A percentile compares a stretch with the other conserved stretches of the same genome.
Evolutionary conservation across 108 stramenopile genomes (phyloP).

Genomic region (Cyclostephanos invisitatus): DNA sequence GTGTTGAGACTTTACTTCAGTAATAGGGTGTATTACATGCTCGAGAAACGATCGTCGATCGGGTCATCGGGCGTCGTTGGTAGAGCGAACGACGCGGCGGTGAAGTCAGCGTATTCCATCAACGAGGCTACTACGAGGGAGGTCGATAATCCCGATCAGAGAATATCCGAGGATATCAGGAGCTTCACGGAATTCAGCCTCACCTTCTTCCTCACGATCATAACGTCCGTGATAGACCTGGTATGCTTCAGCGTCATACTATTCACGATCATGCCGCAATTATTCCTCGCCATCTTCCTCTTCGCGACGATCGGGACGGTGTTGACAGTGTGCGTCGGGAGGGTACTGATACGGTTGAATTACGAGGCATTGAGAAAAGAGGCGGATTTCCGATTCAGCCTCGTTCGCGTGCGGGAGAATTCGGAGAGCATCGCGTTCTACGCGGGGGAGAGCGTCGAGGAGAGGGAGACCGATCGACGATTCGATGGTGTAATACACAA

Average conservation of each 20-base stretch:
- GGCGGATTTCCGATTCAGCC: conserved; percentile 73
- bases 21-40: conserved; percentile 61
- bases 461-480: conserved; percentile 48
- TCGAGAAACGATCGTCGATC: conserved; percentile 37
- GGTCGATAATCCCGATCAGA: conserved; percentile 80
- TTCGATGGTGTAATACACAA: conserved; percentile 60
- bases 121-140: conserved; percentile 27
- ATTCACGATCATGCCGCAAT: conserved; percentile 58
- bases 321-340: conserved; percentile 48
- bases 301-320: conserved; percentile 63
- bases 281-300: conserved; percentile 64
- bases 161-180: conserved; percentile 74
- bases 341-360: conserved; percentile 59
- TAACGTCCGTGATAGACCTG: conserved; percentile 73
- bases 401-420: conserved; percentile 80
- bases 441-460: conserved; percentile 63
- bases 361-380: conserved; percentile 59
- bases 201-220: conserved; percentile 59
- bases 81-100: neutral
- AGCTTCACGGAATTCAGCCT: conserved; percentile 69
- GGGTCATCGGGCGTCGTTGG: neutral
- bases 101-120: conserved; percentile 2
- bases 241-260: conserved; percentile 69
- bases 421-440: conserved; percentile 82
- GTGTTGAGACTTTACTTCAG: conserved; percentile 56